Conservation (phyloP, 2,329 filamentous ascomycete species). For the Geosmithia flava region DNA sequence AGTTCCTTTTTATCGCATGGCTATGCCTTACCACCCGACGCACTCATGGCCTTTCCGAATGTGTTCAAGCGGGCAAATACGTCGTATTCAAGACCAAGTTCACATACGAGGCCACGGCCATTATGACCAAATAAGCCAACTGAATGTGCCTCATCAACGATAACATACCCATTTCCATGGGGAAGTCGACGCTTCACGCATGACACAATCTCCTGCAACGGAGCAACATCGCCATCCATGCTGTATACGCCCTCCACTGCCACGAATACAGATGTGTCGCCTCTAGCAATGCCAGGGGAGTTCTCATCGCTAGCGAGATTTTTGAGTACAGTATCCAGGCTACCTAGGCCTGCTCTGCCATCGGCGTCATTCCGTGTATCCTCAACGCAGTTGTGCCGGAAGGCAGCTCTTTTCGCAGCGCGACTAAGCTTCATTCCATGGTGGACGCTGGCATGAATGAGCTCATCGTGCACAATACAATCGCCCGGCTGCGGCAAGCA, state of each 20-base stretch:
- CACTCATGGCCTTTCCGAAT: constrained; percentile 56
- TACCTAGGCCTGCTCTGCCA: neutral
- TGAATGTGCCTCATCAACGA: constrained; percentile 59
- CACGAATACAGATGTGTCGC: constrained; percentile 47
- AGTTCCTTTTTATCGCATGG: neutral
- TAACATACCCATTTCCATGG: constrained; percentile 43
- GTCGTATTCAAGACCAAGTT: constrained; percentile 39
- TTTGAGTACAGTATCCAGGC: constrained; percentile 14
- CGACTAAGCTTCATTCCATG: constrained; percentile 62
- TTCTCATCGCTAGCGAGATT: constrained; percentile 19
- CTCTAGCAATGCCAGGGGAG: constrained; percentile 17
- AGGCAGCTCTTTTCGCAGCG: constrained; percentile 25
- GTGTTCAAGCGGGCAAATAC: constrained; percentile 50
- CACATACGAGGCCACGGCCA: constrained; percentile 46
- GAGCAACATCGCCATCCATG: constrained; percentile 70
- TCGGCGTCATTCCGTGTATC: neutral
- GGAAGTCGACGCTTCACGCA: constrained; percentile 45
- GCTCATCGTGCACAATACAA: constrained; percentile 58
- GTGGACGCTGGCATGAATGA: constrained; percentile 67
- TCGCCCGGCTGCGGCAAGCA: constrained; percentile 49
- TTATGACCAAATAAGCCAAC: constrained; percentile 44
- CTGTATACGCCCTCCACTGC: constrained; percentile 63
- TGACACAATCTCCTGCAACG: constrained; percentile 46
- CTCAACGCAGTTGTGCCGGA: constrained; percentile 42
- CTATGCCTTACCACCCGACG: constrained; percentile 49